Conservation (phyloP, 2,329 filamentous ascomycete genomes). For the Monosporascus cannonballus region DNA sequence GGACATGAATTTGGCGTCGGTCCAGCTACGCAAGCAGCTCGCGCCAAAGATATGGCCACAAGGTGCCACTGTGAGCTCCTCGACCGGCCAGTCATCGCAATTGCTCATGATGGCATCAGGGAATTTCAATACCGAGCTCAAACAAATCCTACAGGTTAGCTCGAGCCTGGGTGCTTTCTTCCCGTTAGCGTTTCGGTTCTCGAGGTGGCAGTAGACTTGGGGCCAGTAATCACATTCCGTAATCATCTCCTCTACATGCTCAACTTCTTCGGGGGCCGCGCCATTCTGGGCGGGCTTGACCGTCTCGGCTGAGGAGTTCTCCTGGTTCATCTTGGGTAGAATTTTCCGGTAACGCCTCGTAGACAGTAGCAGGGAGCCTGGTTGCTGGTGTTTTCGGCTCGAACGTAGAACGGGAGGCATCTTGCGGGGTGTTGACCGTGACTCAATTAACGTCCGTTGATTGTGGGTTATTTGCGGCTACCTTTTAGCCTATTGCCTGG, state of each 20-base stretch:
- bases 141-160: neutral
- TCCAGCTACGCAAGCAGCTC: neutral
- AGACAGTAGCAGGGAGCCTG: too few species aligned
- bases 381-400: too few species aligned
- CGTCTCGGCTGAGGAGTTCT: too few species aligned
- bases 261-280: too few species aligned
- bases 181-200: neutral
- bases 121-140: neutral
- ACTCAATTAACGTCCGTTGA: too few species aligned
- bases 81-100: neutral
- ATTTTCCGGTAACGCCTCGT: too few species aligned
- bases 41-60: neutral
- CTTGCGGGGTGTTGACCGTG: too few species aligned
- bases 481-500: too few species aligned
- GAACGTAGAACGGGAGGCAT: too few species aligned
- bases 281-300: too few species aligned
- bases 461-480: too few species aligned
- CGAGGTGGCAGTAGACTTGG: neutral
- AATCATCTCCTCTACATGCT: neutral
- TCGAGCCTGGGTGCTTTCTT: neutral
- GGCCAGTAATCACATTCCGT: neutral
- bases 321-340: too few species aligned
- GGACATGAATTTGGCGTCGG: neutral
- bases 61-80: neutral
- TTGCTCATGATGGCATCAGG: neutral